Evolutionary conservation across 2,329 filamentous ascomycete species (phyloP).

Genomic region (Calonectria honghensis): DNA sequence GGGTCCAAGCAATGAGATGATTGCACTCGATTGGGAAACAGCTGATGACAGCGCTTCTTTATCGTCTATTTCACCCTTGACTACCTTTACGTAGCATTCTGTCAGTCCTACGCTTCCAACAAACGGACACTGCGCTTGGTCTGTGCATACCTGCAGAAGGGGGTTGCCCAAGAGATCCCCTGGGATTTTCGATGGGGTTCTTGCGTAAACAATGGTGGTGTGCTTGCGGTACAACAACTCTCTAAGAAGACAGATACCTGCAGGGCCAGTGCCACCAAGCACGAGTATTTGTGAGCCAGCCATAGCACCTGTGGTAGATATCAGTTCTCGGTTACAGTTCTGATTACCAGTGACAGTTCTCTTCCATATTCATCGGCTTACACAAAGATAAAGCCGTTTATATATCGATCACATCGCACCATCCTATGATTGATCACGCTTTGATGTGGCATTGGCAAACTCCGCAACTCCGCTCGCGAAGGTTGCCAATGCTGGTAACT

Average conservation of each 20-base stretch:
- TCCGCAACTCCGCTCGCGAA: conserved; percentile 25
- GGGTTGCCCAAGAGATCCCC: conserved; percentile 33
- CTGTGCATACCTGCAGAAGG: conserved; percentile 31
- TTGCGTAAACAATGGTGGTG: conserved; percentile 48
- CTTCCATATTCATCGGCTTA: neutral
- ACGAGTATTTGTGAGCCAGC: conserved; percentile 49
- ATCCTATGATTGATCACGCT: neutral
- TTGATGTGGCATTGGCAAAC: neutral
- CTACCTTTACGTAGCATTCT: neutral
- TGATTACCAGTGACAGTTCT: neutral
- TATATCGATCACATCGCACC: neutral
- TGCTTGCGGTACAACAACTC: conserved; percentile 56
- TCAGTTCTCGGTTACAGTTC: no score
- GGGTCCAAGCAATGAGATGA: conserved; percentile 23
- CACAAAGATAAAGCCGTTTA: neutral
- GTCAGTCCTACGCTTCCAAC: neutral
- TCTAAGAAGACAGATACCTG: conserved; percentile 56
- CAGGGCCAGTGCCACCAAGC: conserved; percentile 58
- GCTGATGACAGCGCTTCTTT: conserved; percentile 4
- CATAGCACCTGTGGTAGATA: neutral
- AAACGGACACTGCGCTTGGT: neutral
- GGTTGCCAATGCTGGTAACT: neutral
- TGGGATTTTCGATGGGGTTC: conserved; percentile 36
- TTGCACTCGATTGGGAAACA: conserved; percentile 19
- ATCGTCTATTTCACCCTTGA: conserved; percentile 27